phyloP scores from a whole-genome alignment of 306 rosid species.

The Prunus persica region Prunus_persica_NCBIv2 NC_034016.1:11541001-11541500 shows the following conservation, averaged over 20 bases:
- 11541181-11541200: background rate
- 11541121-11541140: background rate
- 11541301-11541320: background rate
- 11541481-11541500: background rate
- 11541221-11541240: background rate
- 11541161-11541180: background rate
- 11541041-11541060: background rate
- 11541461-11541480: background rate
- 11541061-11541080: background rate
- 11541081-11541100: background rate
- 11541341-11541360: background rate
- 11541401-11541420: too few species aligned
- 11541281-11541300: background rate
- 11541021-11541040: background rate
- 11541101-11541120: background rate
- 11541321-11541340: background rate
- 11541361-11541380: too few species aligned
- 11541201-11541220: background rate
- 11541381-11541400: too few species aligned
- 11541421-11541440: too few species aligned
- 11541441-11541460: too few species aligned
- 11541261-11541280: background rate
- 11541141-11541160: background rate
- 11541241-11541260: background rate
- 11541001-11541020: background rate